Base-by-base conservation (phyloP, 1,284 basidiomycete genomes). In the Athelia psychrophila region DNA sequence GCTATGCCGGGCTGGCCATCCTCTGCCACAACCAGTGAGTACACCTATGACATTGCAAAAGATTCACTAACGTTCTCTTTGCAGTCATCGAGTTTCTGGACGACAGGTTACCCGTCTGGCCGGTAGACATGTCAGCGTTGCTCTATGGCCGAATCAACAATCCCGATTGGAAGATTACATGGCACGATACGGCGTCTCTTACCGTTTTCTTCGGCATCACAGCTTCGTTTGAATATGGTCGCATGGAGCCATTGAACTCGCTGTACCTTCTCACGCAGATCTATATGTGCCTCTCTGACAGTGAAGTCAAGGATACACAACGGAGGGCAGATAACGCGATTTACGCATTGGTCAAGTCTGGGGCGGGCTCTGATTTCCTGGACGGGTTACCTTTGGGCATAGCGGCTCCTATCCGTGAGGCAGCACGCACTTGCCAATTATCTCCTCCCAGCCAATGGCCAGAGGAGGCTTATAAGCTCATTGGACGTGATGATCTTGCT, bases 401-500 rank as follows among this genome's bases (percentile, higher is more conserved):
- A 16, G 82, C 87, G 1, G 73, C 92, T 8, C 94, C 95, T 0
- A 71, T 98, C 3, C 74, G 85, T 50, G 95, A 98, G 66, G 91
- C 90, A 4, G 74, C 91, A 22, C 74, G 93, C 50, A 85, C 86
- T 10, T 92, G 89, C 59, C 93, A 95, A 61, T 68, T 88, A 13
- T 79, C 83, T 0, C 92, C 95, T 1, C 84, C 86, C 0, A 74
- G 76, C 5, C 78, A 86, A 52, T 94, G 91, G 89, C 76, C 83
- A 0, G 63, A 81, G 6, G 77, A 77, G 8, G 84, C 88, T 40
- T 97, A 93, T 64, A 73, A 78, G 13, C 77, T 92, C 2, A 81
- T 96, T 51, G 88, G 88, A 4, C 77, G 95, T 30, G 81, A 85
- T 50, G 96, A 98, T 64, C 73, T 97, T 2, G 84, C 87, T 6